Evolutionary conservation across 257 asterid species (phyloP).

Genomic region (Paulownia fortunei): DNA sequence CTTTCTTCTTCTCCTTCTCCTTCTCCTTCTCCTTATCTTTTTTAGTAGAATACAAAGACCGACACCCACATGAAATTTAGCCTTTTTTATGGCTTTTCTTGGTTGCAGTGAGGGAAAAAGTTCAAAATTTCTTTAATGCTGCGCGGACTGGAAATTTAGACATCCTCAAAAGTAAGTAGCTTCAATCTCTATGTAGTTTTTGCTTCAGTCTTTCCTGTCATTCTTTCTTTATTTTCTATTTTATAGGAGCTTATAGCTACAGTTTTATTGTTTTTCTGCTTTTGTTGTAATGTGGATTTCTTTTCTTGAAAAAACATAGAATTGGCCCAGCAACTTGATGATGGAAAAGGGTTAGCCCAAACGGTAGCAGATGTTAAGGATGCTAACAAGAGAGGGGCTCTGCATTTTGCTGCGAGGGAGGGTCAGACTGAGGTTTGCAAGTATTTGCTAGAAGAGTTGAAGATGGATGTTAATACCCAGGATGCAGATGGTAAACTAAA

Average conservation of each 20-base stretch:
- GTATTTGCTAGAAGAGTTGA: slow-evolving; percentile 88
- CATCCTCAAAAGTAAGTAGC: slow-evolving; percentile 67
- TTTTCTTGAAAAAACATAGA: slow-evolving; percentile 39
- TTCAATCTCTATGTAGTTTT: not conserved
- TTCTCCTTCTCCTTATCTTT: not conserved
- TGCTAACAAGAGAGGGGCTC: slow-evolving; percentile 96
- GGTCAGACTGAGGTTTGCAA: slow-evolving; percentile 89
- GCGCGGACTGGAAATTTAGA: slow-evolving; percentile 76
- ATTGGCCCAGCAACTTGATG: slow-evolving; percentile 73
- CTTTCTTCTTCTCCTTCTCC: not conserved
- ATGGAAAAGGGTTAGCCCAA: slow-evolving; percentile 75
- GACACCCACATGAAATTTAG: not conserved
- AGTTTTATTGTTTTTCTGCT: not conserved
- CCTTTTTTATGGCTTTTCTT: slow-evolving; percentile 11
- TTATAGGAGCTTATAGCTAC: not conserved
- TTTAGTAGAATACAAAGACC: not conserved
- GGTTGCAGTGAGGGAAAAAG: slow-evolving; percentile 75
- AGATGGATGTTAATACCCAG: slow-evolving; percentile 69
- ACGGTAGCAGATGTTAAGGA: slow-evolving; percentile 85
- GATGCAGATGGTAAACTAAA: slow-evolving; percentile 82
- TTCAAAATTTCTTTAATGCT: slow-evolving; percentile 71
- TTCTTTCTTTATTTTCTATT: not conserved
- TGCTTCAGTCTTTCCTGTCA: not conserved
- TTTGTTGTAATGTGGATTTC: slow-evolving; percentile 18
- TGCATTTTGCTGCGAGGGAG: slow-evolving; percentile 94